These are phyloP conservation scores for Fusarium sp. DNA, from an alignment of 2,329 filamentous ascomycete species.

Conservation along the genomic window DNA sequence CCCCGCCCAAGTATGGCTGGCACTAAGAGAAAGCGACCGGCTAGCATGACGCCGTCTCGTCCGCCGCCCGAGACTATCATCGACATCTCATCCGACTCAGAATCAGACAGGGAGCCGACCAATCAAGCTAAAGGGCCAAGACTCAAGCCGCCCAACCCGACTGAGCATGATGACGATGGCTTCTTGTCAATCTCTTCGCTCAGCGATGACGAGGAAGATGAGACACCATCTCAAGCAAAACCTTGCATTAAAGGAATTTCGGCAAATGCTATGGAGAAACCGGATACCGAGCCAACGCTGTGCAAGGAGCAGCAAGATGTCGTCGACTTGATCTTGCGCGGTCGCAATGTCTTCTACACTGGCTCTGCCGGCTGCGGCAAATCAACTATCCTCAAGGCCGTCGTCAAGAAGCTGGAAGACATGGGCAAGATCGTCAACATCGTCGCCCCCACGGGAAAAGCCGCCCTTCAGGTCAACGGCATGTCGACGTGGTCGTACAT, in stretches of 20 bases:
- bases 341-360: constrained; percentile 72
- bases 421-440: constrained; percentile 56
- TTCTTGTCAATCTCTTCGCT: neutral
- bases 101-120: neutral
- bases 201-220: neutral
- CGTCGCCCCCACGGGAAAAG: constrained; percentile 70
- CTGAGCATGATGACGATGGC: neutral
- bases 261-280: neutral
- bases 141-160: neutral
- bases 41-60: neutral
- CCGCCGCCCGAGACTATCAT: neutral
- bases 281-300: constrained; percentile 5
- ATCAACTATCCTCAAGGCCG: constrained; percentile 43
- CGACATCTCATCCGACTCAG: neutral
- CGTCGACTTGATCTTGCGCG: constrained; percentile 60
- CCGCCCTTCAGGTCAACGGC: constrained; percentile 68
- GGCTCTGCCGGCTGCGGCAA: constrained; percentile 66
- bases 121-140: too few relatives aligned
- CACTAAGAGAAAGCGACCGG: neutral
- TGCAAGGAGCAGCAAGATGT: constrained; percentile 40
- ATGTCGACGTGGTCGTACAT: constrained; percentile 68
- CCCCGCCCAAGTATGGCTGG: neutral
- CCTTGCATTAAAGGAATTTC: neutral
- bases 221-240: neutral
- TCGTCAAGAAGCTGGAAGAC: constrained; percentile 21